These are phyloP conservation scores for Crithidia sp. DNA, from an alignment of 208 protist genomes.

Conservation along the genomic window DNA sequence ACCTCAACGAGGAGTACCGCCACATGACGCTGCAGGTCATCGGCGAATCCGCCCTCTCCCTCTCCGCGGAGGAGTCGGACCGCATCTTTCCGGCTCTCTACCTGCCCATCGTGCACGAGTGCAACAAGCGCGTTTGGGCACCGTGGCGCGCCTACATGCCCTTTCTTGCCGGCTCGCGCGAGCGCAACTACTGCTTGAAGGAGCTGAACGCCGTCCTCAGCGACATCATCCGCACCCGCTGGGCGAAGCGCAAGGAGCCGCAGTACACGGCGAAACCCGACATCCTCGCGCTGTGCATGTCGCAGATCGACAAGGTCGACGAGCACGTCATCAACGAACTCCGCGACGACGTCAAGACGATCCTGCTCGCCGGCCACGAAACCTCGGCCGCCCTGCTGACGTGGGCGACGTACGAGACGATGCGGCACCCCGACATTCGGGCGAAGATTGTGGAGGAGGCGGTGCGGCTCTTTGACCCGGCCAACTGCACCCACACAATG, in stretches of 20 bases:
- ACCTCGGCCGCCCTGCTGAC: conserved; percentile 89
- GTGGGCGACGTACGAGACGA: conserved; percentile 90
- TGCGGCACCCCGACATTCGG: conserved; percentile 65
- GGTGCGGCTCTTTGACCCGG: conserved; percentile 70
- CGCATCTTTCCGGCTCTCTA: conserved; percentile 89
- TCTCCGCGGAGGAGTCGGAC: conserved; percentile 84
- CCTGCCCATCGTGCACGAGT: conserved; percentile 91
- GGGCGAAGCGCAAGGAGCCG: conserved; percentile 51
- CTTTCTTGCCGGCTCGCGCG: conserved; percentile 68
- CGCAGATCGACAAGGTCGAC: conserved; percentile 73
- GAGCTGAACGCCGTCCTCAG: conserved; percentile 77
- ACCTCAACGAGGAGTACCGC: conserved; percentile 89
- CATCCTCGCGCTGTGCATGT: conserved; percentile 85
- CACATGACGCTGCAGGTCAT: conserved; percentile 93
- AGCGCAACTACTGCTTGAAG: conserved; percentile 71
- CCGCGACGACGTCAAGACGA: conserved; percentile 91
- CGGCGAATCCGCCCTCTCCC: conserved; percentile 79
- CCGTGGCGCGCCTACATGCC: conserved; percentile 88
- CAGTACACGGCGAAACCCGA: conserved; percentile 54
- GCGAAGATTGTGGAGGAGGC: conserved; percentile 71
- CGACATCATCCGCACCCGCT: conserved; percentile 75
- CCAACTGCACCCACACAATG: conserved; percentile 53
- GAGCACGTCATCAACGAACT: conserved; percentile 63
- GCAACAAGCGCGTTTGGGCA: conserved; percentile 88
- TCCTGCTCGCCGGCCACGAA: conserved; percentile 90